Base-by-base conservation (phyloP, 1,284 basidiomycete genomes). In the Termitomyces sp. region DNA sequence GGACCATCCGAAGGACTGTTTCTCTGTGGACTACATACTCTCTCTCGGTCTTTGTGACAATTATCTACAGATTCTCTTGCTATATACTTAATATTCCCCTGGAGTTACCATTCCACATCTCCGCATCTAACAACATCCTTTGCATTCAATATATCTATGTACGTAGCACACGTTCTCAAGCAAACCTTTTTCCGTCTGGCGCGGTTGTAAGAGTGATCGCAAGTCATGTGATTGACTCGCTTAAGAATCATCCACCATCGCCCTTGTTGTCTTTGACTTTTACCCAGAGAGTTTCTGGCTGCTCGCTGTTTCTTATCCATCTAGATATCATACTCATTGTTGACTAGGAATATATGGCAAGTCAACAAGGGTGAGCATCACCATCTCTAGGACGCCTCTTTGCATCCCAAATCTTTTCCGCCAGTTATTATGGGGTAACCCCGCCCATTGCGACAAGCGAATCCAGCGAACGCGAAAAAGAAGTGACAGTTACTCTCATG, bases 381-480 rank as follows among this genome's bases (percentile, higher is more conserved):
- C 16, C 19, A 19, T 5, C 31, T 55, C 2, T 31, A 21, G 21
- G 24, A 33, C 19, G 7, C 30, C 4, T 50, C 14, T 30, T 39
- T 31, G 39, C n/a, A 21, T 43, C 47, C 38, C 44, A 49, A 39
- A 33, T 45, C 31, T 56, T 44, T 54, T 54, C 56, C 52, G 52
- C 37, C 38, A 89, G 87, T 62, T 84, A 79, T 70, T 74, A 86
- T 48, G 88, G 88, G 54, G 88, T 91, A 31, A 98, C 96, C 13
- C 90, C 93, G 44, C 95, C 96, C 45, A 97, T 99, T 64, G 90
- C 91, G 51, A 82, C 80, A n/a, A 77, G 74, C 40, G 85, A 87
- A 59, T 92, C 88, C 37, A 83, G 75, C 58, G 74, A 84, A 62
- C 74, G 83, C 66, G 80, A 89, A 72, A 80, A 90, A 75, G 82